Evolutionary conservation across 2,329 filamentous ascomycete species (phyloP), one percentile per base, ranked within the genome.

Genomic region (Aspergillus sp.): DNA sequence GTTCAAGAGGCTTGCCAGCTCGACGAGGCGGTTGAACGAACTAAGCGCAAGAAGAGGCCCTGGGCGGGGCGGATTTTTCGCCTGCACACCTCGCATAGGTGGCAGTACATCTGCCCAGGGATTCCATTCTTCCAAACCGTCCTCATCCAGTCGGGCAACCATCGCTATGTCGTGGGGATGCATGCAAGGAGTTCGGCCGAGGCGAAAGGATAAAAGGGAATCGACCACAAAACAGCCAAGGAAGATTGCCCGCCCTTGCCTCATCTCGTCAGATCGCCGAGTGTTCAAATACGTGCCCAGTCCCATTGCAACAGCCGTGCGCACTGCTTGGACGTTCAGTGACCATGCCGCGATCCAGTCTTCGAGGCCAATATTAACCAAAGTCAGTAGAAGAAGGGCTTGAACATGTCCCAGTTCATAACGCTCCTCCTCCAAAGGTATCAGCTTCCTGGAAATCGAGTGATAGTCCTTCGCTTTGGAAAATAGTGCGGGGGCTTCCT

Each of bases 121-220:
- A 39, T 81, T 77, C 80, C 80, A 85, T 56, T 85, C 80, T 47
- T 85, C 81, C 11, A 80, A 58, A 2, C 78, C 78, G 42, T 82
- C 76, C 51, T 82, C 78, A 24, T 75, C 66, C 4, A 82, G 56
- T 3, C 63, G 54, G 7, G 69, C 68, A n/a, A 68, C 52, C 15
- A 57, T 49, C 14, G 62, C 53, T 20, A 74, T 52, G 35, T 74
- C 68, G 8, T 64, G 62, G 14, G 55, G 40, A 26, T 56, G 58
- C 37, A 74, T 60, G 39, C 68, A 66, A 2, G 67, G 63, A 6
- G 57, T 53, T 14, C 62, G 53, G 4, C 57, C 58, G 10, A 74
- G 52, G 10, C 67, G 62, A 15, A 66, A 56, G 5, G 71, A 68
- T 8, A 75, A 49, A 12, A 74, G 49, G 4, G 62, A 67, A 34